A percentile compares a stretch with the other conserved stretches of the same genome.
phyloP scores from a whole-genome alignment of 2,329 filamentous ascomycete genomes.

The Cladorrhinum sp. region DNA sequence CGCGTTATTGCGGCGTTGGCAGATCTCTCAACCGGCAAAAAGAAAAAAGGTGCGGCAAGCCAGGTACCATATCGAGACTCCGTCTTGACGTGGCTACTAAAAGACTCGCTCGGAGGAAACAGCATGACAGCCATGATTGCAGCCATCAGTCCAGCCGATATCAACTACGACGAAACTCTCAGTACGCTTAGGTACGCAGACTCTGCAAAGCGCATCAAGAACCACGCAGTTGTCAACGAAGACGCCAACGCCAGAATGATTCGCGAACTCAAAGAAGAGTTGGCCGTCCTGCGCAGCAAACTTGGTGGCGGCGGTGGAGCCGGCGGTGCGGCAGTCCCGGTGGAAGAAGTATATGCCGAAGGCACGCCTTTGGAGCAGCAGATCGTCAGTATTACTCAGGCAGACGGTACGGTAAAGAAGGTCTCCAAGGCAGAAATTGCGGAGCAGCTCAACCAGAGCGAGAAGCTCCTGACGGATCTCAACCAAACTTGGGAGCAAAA shows the following conservation, averaged over 20 bases:
- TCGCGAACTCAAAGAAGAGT: slow-evolving; percentile 91
- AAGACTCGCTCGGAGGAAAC: slow-evolving; percentile 95
- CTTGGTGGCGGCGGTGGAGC: slow-evolving; percentile 53
- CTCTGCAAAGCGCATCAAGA: slow-evolving; percentile 98
- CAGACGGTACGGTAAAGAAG: slow-evolving; percentile 85
- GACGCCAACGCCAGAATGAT: slow-evolving; percentile 99
- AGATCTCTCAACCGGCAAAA: slow-evolving; percentile 82
- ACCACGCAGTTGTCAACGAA: slow-evolving; percentile 98
- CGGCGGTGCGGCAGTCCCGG: slow-evolving; percentile 47
- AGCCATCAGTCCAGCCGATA: slow-evolving; percentile 95
- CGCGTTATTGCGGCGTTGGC: slow-evolving; percentile 96
- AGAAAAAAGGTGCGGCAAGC: slow-evolving; percentile 68
- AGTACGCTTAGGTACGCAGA: slow-evolving; percentile 95
- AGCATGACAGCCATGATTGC: slow-evolving; percentile 99
- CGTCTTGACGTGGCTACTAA: slow-evolving; percentile 91
- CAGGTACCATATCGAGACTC: slow-evolving; percentile 97
- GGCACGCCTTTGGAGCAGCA: slow-evolving; percentile 93
- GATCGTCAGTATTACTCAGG: slow-evolving; percentile 86
- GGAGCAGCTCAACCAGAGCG: slow-evolving; percentile 91
- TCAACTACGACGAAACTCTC: slow-evolving; percentile 97
- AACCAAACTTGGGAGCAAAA: slow-evolving; percentile 99
- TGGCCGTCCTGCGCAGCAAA: slow-evolving; percentile 82
- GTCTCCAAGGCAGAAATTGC: slow-evolving; percentile 98
- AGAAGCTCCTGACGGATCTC: slow-evolving; percentile 91
- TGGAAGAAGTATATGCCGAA: slow-evolving; percentile 84